Evolutionary conservation across 164 flowering plant genomes (phyloP).

Genomic region (Brasenia schreberi): DNA sequence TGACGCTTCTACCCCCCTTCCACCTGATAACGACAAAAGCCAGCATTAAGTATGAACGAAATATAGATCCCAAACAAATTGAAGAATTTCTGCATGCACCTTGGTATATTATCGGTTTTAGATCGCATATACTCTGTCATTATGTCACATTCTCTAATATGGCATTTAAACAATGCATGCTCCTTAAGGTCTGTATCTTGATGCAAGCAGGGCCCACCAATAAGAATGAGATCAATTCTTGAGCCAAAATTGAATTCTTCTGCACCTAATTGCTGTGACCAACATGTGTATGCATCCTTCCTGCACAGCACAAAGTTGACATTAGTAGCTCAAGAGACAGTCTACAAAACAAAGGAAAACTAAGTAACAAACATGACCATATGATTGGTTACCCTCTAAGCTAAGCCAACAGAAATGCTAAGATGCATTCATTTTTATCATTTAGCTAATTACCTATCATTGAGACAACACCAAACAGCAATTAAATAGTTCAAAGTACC

Average conservation of each 20-base stretch:
- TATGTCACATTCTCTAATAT: conserved; percentile 85
- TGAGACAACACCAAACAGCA: no score
- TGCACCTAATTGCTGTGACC: conserved; percentile 73
- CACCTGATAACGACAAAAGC: conserved; percentile 27
- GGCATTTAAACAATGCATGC: conserved; percentile 58
- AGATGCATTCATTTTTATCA: no score
- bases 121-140: conserved; percentile 66
- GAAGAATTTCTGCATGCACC: conserved; percentile 29
- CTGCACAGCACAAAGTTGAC: conserved; percentile 17
- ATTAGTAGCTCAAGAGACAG: not conserved
- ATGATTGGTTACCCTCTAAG: no score
- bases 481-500: conserved; percentile 22
- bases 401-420: no score
- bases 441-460: no score
- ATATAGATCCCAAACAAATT: not conserved
- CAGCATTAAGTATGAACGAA: not conserved
- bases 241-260: conserved; percentile 88
- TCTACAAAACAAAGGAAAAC: no score
- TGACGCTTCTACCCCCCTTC: conserved; percentile 61
- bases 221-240: conserved; percentile 88
- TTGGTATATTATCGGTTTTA: conserved; percentile 52
- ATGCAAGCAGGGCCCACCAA: conserved; percentile 78
- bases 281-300: conserved; percentile 88
- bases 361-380: no score
- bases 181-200: conserved; percentile 21